phyloP scores from a whole-genome alignment of 2,329 filamentous ascomycete genomes.

The Tympanopsis confertula region DNA sequence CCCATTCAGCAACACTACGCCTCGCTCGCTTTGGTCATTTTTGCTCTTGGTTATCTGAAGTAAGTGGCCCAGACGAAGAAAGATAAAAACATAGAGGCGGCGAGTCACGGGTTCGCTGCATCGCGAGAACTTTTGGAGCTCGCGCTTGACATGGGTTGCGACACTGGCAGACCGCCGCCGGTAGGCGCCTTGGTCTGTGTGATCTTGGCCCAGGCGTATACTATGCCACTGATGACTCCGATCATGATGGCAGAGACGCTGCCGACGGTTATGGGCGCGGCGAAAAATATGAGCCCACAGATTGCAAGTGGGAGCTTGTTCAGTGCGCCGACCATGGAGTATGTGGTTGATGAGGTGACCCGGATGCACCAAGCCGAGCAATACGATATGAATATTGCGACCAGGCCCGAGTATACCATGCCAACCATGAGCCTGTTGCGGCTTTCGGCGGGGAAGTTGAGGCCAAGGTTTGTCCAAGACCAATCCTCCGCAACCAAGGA shows the following conservation, averaged over 20 bases:
- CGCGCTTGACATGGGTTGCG: neutral
- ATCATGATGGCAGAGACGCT: constrained; percentile 84
- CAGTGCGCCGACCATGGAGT: constrained; percentile 94
- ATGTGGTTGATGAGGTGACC: constrained; percentile 91
- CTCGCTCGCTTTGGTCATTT: no score
- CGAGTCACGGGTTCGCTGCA: neutral
- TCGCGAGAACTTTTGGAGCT: neutral
- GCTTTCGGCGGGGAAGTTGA: constrained; percentile 74
- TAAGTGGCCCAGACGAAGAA: no score
- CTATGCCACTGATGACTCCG: constrained; percentile 82
- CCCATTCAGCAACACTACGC: no score
- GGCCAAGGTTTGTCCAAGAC: constrained; percentile 70
- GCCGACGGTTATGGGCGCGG: constrained; percentile 82
- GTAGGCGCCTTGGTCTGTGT: constrained; percentile 58
- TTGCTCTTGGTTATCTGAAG: no score
- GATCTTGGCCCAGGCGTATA: constrained; percentile 80
- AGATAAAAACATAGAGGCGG: no score
- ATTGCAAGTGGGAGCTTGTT: constrained; percentile 97
- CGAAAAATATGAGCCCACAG: constrained; percentile 87
- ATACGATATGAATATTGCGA: constrained; percentile 97
- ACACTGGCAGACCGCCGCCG: neutral
- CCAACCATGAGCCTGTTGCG: constrained; percentile 72
- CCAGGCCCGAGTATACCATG: constrained; percentile 89
- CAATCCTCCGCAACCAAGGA: constrained; percentile 84
- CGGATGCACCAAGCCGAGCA: constrained; percentile 98